Base-by-base conservation (phyloP, 2,329 filamentous ascomycete species). In the Ramularia endophylla region DNA sequence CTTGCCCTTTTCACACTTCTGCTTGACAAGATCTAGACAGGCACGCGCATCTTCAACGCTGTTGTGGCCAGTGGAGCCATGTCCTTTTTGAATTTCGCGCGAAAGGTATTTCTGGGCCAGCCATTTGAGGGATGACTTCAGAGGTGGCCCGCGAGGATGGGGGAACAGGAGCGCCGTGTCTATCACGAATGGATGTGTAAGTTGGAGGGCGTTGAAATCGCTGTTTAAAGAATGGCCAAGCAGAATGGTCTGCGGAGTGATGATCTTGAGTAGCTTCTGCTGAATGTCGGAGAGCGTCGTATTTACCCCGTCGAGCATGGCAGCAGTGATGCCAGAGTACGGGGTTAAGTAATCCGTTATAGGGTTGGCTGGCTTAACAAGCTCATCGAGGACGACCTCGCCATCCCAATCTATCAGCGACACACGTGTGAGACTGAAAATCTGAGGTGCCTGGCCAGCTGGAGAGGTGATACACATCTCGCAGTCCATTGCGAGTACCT, bases 1-100 rank as follows among this genome's bases (percentile, higher is more conserved):
- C 50, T 85, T 85, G 29, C 92, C 92, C 65, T 86, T 92, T 63
- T 97, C 89, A 62, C 90, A 95, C 64, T 98, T 98, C 59, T 90
- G 83, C 65, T 92, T 94, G 35, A 97, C 80, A 2, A 98, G 81
- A 56, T 97, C 89, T 11, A 98, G 80, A 50, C 88, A 94, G 2
- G 92, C 88, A 51, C 77, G 81, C 11, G 92, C 88, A 62, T 98
- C 92, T 64, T 98, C 92, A 48, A 95, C 76, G 44, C 86, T 92
- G 71, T 97, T 83, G 61, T 98, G 92, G 12, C 92, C 92, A 12
- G 73, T 72, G 12, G 71, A 71, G 37, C 83, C 84, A 49, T 73
- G 67, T 31, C 80, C 81, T 55, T 85, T 87, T 61, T 98, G 92
- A 39, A 98, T 94, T 61, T 94, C 85, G 42, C 86, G 83, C 38